These are phyloP conservation scores for Xylariaceae sp. DNA, from an alignment of 2,329 filamentous ascomycete genomes.

Conservation along the genomic window DNA sequence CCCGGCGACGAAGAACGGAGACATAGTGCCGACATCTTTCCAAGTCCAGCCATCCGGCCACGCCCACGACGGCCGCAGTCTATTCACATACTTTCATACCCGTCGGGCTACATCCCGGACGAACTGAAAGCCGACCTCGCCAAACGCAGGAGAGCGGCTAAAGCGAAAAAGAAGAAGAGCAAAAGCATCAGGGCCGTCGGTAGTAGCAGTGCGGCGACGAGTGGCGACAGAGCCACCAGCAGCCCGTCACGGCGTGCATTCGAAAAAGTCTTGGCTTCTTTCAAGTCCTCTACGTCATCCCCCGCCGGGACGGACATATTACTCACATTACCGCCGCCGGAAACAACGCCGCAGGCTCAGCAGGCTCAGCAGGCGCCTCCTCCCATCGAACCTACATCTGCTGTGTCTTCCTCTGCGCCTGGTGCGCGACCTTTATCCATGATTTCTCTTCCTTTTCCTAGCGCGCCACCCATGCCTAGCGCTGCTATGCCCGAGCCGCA, in stretches of 20 bases:
- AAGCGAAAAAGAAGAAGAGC: constrained; percentile 20
- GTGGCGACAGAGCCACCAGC: constrained; percentile 20
- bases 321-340: neutral
- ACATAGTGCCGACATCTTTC: constrained; percentile 26
- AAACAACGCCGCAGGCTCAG: no score
- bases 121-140: constrained; percentile 35
- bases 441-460: constrained; percentile 24
- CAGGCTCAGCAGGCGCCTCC: no score
- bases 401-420: neutral
- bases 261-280: constrained; percentile 31
- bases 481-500: constrained; percentile 30
- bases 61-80: constrained; percentile 47
- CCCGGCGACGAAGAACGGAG: constrained; percentile 24
- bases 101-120: constrained; percentile 38
- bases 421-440: constrained; percentile 23
- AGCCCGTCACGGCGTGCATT: constrained; percentile 32
- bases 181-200: constrained; percentile 18
- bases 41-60: constrained; percentile 42
- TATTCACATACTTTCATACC: constrained; percentile 47
- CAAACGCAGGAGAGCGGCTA: constrained; percentile 26
- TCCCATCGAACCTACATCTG: no score
- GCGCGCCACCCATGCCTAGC: constrained; percentile 19
- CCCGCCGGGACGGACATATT: constrained; percentile 19
- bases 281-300: constrained; percentile 27
- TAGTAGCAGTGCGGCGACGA: neutral